phyloP scores from a whole-genome alignment of 768 basidiomycete species.

The Boletus patriciae region DNA sequence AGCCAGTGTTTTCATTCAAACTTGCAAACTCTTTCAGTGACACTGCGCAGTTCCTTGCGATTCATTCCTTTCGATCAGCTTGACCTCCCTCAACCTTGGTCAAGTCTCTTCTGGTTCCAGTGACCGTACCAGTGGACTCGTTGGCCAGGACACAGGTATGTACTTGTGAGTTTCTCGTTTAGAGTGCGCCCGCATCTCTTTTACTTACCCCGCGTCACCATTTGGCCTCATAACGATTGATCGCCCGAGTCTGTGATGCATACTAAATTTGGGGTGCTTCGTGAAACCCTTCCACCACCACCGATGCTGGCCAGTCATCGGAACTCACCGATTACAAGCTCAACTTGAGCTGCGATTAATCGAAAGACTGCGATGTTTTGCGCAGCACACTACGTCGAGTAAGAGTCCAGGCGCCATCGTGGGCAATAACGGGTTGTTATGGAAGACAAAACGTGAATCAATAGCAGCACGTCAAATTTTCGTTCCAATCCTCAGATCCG shows the following conservation, averaged over 20 bases:
- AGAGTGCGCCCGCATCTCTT: too few species aligned
- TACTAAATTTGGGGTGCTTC: too few species aligned
- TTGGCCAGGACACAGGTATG: not conserved
- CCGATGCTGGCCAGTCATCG: too few species aligned
- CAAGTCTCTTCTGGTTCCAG: conserved; percentile 16
- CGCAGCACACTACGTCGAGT: not conserved
- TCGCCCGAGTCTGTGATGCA: too few species aligned
- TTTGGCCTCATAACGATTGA: too few species aligned
- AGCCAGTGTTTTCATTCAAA: conserved; percentile 48
- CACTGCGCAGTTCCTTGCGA: conserved; percentile 30
- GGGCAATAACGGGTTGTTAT: too few species aligned
- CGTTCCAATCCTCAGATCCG: conserved; percentile 30
- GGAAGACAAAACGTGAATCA: conserved; percentile 3
- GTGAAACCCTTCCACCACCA: too few species aligned
- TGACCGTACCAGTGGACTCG: conserved; percentile 35
- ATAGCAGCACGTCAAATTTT: conserved; percentile 12
- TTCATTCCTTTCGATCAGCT: conserved; percentile 26
- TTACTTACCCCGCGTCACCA: too few species aligned
- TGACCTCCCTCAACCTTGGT: conserved; percentile 45
- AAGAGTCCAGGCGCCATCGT: not conserved
- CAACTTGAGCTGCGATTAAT: not conserved
- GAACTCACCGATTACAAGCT: not conserved
- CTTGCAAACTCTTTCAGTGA: conserved; percentile 28
- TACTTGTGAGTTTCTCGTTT: not conserved
- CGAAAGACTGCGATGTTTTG: not conserved